Conservation (phyloP, 2,329 filamentous ascomycete genomes). For the Aspergillus neotritici region DNA sequence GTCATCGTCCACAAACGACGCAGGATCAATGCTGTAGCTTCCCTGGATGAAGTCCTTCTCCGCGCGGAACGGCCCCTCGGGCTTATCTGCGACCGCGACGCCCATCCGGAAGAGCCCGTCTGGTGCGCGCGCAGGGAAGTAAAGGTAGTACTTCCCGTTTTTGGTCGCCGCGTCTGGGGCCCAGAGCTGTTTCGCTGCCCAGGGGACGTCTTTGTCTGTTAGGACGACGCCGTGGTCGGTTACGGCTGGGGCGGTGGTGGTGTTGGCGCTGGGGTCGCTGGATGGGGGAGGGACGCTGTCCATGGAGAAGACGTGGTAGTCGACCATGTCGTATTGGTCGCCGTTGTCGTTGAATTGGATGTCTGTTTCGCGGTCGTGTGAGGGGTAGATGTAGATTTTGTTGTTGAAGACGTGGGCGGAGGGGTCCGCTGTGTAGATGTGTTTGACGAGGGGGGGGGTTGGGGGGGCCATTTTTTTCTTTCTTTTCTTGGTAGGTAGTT, state of each 20-base stretch:
- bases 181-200: conserved; percentile 76
- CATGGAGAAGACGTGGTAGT: conserved; percentile 73
- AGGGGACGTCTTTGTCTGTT: conserved; percentile 60
- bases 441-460: conserved; percentile 59
- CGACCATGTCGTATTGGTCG: conserved; percentile 77
- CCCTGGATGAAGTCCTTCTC: conserved; percentile 61
- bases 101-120: conserved; percentile 67
- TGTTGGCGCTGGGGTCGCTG: too few species aligned
- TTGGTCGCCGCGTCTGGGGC: conserved; percentile 68
- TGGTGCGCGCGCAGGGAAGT: conserved; percentile 69
- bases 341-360: conserved; percentile 77
- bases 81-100: conserved; percentile 59
- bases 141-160: conserved; percentile 68
- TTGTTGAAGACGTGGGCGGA: conserved; percentile 74
- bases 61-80: conserved; percentile 64
- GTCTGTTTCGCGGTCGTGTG: conserved; percentile 70
- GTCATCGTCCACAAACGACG: conserved; percentile 66
- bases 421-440: conserved; percentile 73
- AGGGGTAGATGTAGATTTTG: conserved; percentile 73
- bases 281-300: conserved; percentile 48
- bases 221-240: conserved; percentile 69
- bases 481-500: neutral
- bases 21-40: conserved; percentile 72
- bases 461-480: conserved; percentile 8
- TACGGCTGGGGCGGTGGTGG: conserved; percentile 37